Evolutionary conservation across 768 basidiomycete genomes (phyloP).

Genomic region (Botryobasidium botryosum): DNA sequence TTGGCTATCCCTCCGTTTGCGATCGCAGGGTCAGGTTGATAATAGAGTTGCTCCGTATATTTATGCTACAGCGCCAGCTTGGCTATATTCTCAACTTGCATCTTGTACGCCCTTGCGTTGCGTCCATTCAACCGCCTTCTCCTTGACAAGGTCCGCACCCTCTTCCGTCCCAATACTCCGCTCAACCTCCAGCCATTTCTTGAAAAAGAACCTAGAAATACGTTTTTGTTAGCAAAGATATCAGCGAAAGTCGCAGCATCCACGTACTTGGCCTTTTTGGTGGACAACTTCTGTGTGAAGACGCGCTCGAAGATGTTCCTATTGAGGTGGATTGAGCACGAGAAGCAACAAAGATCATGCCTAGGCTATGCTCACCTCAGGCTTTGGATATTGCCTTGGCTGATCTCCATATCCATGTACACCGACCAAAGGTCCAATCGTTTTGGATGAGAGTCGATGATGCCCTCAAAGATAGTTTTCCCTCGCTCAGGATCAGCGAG

Average conservation of each 20-base stretch:
- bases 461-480: constrained; percentile 90
- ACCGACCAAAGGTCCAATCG: constrained; percentile 91
- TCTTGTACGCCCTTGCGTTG: constrained; percentile 18
- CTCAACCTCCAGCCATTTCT: constrained; percentile 91
- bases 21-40: neutral
- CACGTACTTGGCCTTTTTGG: constrained; percentile 85
- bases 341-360: neutral
- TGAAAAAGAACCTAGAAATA: constrained; percentile 70
- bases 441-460: constrained; percentile 89
- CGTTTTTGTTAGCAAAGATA: neutral
- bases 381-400: constrained; percentile 60
- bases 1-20: neutral
- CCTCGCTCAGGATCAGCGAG: constrained; percentile 88
- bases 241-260: neutral
- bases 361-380: constrained; percentile 34
- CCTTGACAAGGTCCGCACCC: constrained; percentile 64
- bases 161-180: constrained; percentile 73
- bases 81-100: neutral
- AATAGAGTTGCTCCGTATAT: neutral
- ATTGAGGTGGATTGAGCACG: neutral
- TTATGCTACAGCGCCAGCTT: neutral
- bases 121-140: constrained; percentile 85
- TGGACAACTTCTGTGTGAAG: constrained; percentile 72
- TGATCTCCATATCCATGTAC: constrained; percentile 92
- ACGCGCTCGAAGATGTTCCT: constrained; percentile 82